Evolutionary conservation across 2,329 filamentous ascomycete genomes (phyloP).

Genomic region (Stagonosporopsis rhizophila): DNA sequence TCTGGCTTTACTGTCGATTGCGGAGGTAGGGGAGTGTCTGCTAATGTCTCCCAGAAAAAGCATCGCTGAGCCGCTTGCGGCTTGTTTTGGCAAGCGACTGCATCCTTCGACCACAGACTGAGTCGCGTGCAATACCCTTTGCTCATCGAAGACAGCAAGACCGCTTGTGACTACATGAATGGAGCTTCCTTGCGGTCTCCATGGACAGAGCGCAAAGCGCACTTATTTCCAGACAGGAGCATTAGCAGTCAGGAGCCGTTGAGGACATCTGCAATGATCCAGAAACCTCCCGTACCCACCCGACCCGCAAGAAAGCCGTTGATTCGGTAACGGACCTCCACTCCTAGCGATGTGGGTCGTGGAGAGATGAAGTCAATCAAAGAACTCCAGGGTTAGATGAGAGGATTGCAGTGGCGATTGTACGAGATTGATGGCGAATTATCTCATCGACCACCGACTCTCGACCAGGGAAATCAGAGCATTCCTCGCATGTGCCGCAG

Average conservation of each 20-base stretch:
- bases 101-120: conserved; percentile 1
- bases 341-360: conserved; percentile 2
- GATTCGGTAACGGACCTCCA: conserved; percentile 7
- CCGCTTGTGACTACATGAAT: too few relatives aligned
- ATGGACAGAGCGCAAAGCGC: background rate
- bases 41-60: conserved; percentile 3
- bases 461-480: background rate
- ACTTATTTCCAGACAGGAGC: background rate
- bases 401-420: conserved; percentile 7
- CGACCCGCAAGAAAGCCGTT: conserved; percentile 6
- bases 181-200: background rate
- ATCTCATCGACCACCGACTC: background rate
- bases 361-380: conserved; percentile 19
- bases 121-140: background rate
- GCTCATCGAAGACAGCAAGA: background rate
- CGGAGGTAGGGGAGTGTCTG: conserved; percentile 12
- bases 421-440: conserved; percentile 5
- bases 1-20: conserved; percentile 1
- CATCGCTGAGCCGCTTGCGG: background rate
- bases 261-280: background rate
- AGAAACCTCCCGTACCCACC: conserved; percentile 2
- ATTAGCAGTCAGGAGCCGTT: background rate
- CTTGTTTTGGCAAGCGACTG: background rate
- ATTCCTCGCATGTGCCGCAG: background rate
- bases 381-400: conserved; percentile 10